Percentiles rank a stretch among this genome's conserved stretches.
phyloP scores from a whole-genome alignment of 441 rosid genomes.

The Euphorbia schlechtendalii region DNA sequence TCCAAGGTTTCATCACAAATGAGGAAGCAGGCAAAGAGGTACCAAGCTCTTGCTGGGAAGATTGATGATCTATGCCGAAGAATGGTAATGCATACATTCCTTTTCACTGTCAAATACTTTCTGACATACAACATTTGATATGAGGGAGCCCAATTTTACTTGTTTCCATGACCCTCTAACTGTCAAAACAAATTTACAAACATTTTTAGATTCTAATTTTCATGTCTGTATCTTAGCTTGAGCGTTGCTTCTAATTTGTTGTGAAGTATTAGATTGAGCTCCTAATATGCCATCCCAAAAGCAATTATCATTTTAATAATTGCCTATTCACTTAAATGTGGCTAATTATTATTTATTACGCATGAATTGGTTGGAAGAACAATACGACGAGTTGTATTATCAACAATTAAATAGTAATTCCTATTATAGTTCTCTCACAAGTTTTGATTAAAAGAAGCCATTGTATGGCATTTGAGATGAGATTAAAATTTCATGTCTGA shows the following conservation, averaged over 20 bases:
- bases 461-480: neutral
- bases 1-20: constrained; percentile 51
- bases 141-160: neutral
- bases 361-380: constrained; percentile 1
- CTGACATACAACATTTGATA: neutral
- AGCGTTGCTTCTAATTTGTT: neutral
- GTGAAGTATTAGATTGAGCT: neutral
- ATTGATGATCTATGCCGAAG: constrained; percentile 81
- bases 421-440: neutral
- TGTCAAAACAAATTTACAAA: neutral
- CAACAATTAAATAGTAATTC: neutral
- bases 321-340: neutral
- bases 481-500: neutral
- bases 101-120: no score
- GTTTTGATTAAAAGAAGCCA: neutral
- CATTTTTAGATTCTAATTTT: neutral
- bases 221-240: neutral
- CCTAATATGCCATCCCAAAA: no score
- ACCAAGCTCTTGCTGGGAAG: constrained; percentile 75
- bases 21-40: constrained; percentile 81
- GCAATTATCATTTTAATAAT: neutral
- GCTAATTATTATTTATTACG: neutral
- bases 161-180: neutral
- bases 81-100: constrained; percentile 45
- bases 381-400: neutral